These are phyloP conservation scores for Geranomyces variabilis DNA, from an alignment of 192 early-diverging fungal genomes.

Conservation along the genomic window DNA sequence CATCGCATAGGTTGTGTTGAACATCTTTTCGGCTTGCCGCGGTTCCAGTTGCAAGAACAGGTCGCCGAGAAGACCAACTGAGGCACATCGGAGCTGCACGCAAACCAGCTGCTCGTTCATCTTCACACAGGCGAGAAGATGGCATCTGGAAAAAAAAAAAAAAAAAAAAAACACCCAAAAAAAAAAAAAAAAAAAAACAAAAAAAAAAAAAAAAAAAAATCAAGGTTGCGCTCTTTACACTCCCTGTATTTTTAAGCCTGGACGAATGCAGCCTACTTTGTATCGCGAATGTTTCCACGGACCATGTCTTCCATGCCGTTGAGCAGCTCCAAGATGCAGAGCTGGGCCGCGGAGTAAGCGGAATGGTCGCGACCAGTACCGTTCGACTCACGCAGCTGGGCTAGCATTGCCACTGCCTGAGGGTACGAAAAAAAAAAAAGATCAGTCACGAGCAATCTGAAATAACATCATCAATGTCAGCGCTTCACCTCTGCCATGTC, in stretches of 20 bases:
- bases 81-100: slow-evolving; percentile 14
- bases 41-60: slow-evolving; percentile 18
- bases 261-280: slow-evolving; percentile 28
- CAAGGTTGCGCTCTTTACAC: no score
- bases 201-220: no score
- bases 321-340: neutral
- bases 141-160: slow-evolving; percentile 12
- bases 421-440: no score
- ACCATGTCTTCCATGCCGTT: slow-evolving; percentile 1
- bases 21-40: slow-evolving; percentile 25
- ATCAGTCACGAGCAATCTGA: no score
- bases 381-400: neutral
- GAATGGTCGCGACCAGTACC: neutral
- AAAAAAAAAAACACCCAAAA: neutral
- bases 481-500: slow-evolving; percentile 5
- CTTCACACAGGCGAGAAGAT: slow-evolving; percentile 21
- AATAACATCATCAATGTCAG: neutral
- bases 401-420: slow-evolving; percentile 1
- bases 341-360: neutral
- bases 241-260: no score
- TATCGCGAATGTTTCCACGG: slow-evolving; percentile 18
- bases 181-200: no score
- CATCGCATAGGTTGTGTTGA: slow-evolving; percentile 15
- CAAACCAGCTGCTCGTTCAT: slow-evolving; percentile 9
- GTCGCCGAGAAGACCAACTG: slow-evolving; percentile 15